phyloP scores from a whole-genome alignment of 129 eudicot species.

The Chrysanthemum seticuspe region DNA sequence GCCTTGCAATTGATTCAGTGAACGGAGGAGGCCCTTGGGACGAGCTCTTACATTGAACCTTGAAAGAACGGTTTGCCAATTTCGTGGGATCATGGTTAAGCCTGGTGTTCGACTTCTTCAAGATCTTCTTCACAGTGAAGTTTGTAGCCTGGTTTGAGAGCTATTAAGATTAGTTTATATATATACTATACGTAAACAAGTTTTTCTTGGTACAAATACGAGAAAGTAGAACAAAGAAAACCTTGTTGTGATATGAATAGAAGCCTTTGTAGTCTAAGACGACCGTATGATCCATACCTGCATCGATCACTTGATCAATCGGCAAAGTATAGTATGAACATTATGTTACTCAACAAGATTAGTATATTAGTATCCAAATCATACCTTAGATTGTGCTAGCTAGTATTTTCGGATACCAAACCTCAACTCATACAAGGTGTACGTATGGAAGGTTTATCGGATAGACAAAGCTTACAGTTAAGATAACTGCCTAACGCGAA shows the following conservation, averaged over 20 bases:
- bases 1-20: not conserved
- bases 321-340: too few species aligned
- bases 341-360: too few species aligned
- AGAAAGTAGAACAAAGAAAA: not conserved
- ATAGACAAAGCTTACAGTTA: too few species aligned
- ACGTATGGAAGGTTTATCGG: too few species aligned
- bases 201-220: not conserved
- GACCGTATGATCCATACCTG: not conserved
- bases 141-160: not conserved
- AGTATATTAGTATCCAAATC: too few species aligned
- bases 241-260: not conserved
- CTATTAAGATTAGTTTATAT: not conserved
- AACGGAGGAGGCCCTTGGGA: not conserved
- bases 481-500: too few species aligned
- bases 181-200: not conserved
- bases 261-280: not conserved
- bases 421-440: too few species aligned
- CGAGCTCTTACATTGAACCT: constrained; percentile 5
- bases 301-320: not conserved
- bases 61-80: not conserved
- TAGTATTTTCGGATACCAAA: too few species aligned
- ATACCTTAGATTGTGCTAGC: too few species aligned
- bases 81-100: not conserved
- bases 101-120: not conserved
- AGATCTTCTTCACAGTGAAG: not conserved